Conservation (phyloP, 2,329 filamentous ascomycete genomes). For the Coniochaeta sp. region DNA sequence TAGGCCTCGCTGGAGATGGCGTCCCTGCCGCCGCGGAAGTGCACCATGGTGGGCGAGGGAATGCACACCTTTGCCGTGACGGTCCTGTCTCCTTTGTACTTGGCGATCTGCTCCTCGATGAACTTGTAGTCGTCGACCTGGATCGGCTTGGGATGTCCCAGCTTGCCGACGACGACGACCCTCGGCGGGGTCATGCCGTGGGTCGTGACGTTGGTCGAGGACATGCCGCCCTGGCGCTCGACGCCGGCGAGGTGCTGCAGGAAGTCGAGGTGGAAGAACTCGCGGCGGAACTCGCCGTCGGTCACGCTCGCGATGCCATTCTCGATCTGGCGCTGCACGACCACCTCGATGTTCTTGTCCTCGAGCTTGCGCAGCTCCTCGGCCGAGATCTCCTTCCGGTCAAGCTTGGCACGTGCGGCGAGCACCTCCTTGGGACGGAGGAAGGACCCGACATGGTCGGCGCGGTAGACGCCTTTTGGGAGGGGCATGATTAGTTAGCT, state of each 20-base stretch:
- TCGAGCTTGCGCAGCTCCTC: constrained; percentile 41
- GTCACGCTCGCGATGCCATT: constrained; percentile 43
- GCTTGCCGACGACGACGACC: constrained; percentile 45
- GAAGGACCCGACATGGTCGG: constrained; percentile 50
- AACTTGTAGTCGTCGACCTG: constrained; percentile 50
- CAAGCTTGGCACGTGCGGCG: constrained; percentile 38
- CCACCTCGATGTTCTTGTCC: constrained; percentile 38
- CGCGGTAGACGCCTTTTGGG: constrained; percentile 35
- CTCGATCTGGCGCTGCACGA: constrained; percentile 39
- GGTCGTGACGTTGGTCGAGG: constrained; percentile 33
- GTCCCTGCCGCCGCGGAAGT: constrained; percentile 48
- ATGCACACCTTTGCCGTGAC: constrained; percentile 47
- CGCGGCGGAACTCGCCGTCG: constrained; percentile 49
- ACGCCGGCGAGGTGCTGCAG: constrained; percentile 46
- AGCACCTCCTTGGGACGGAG: constrained; percentile 43
- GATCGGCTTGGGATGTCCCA: constrained; percentile 43
- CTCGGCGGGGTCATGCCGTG: constrained; percentile 46
- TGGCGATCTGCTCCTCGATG: constrained; percentile 38
- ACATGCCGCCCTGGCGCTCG: constrained; percentile 38
- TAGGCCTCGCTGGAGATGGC: constrained; percentile 45
- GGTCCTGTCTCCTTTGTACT: constrained; percentile 19
- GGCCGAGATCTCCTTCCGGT: constrained; percentile 30
- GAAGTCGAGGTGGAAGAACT: constrained; percentile 53
- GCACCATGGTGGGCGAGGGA: constrained; percentile 51
- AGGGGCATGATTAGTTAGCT: constrained; percentile 24